phyloP scores from a whole-genome alignment of 176 grass and related monocot species.

The Avena insularis region DNA sequence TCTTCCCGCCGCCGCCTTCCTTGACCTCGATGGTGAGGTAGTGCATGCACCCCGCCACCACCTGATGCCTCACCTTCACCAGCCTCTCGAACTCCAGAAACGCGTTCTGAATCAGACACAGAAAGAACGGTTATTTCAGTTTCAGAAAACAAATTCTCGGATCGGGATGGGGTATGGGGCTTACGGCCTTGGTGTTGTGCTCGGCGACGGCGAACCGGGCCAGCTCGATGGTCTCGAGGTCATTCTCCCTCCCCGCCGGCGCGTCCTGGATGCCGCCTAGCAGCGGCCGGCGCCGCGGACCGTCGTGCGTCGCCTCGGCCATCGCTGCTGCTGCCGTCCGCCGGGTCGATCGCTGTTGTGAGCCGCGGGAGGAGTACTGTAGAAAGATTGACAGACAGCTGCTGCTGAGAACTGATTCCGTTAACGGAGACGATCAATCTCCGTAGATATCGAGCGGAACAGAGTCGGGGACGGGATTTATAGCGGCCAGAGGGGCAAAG shows the following conservation, averaged over 20 bases:
- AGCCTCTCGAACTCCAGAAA: constrained; percentile 60
- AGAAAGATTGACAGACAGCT: too few species aligned
- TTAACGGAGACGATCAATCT: not conserved
- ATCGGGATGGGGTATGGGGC: not conserved
- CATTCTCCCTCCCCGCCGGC: constrained; percentile 53
- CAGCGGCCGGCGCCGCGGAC: not conserved
- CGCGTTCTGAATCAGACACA: constrained; percentile 38
- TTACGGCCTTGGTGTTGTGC: constrained; percentile 67
- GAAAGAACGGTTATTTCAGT: not conserved
- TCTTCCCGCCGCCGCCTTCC: constrained; percentile 47
- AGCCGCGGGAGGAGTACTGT: not conserved
- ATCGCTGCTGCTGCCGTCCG: not conserved
- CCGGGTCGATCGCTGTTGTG: not conserved
- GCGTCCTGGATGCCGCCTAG: constrained; percentile 45
- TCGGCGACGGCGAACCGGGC: constrained; percentile 67
- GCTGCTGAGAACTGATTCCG: not conserved
- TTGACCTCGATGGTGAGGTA: constrained; percentile 72
- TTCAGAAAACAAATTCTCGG: not conserved
- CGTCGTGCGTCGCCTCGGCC: constrained; percentile 15
- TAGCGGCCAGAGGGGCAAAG: not conserved
- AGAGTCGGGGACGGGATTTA: not conserved
- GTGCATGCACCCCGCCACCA: constrained; percentile 62
- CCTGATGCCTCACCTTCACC: constrained; percentile 61
- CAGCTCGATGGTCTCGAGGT: constrained; percentile 47
- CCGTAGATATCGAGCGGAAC: not conserved